A percentile compares a stretch with the other conserved stretches of the same genome.
Conservation (phyloP, 257 asterid genomes). For the Solanum piurae region DNA sequence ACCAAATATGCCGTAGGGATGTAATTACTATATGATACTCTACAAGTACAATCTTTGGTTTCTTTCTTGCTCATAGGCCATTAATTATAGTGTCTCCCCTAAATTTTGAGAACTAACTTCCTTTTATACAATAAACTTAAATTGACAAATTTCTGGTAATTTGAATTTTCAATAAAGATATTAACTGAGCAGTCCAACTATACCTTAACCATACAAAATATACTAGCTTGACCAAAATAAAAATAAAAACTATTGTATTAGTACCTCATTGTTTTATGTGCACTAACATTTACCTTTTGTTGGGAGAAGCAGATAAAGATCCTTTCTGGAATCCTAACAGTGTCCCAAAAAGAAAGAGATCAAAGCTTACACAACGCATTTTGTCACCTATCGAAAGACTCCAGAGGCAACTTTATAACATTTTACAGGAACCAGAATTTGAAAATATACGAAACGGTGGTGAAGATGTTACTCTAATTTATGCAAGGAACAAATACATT, state of each 20-base stretch:
- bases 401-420: slow-evolving; percentile 8
- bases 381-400: slow-evolving; percentile 21
- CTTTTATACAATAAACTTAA: no score
- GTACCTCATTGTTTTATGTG: background rate
- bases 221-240: background rate
- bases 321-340: slow-evolving; percentile 7
- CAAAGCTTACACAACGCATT: slow-evolving; percentile 13
- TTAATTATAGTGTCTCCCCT: background rate
- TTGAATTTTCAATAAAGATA: background rate
- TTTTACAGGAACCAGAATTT: background rate
- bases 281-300: slow-evolving; percentile 1
- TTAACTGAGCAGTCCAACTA: background rate
- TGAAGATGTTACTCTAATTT: slow-evolving; percentile 18
- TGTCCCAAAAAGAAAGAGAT: slow-evolving; percentile 25
- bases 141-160: background rate
- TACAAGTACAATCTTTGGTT: background rate
- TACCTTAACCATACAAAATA: background rate
- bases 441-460: background rate
- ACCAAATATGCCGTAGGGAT: background rate
- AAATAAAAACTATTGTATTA: background rate
- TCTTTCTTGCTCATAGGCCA: background rate
- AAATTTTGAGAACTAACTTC: background rate
- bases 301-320: background rate
- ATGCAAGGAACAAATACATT: slow-evolving; percentile 11
- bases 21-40: background rate